These are phyloP conservation scores for Castanopsis chinensis DNA, from an alignment of 306 rosid genomes.

Conservation along the genomic window DNA sequence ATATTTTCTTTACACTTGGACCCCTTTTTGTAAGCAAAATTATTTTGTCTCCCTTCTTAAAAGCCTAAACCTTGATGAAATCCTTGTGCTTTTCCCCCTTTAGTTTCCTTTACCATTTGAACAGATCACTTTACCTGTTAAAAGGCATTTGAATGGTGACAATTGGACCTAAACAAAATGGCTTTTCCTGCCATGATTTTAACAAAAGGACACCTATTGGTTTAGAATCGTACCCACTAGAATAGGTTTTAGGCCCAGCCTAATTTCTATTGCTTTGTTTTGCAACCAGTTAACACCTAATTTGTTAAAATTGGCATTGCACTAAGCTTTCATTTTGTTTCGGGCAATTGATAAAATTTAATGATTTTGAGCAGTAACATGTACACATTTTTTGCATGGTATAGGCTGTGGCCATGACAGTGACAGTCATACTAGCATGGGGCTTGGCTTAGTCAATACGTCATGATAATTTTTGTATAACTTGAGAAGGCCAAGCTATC, in stretches of 20 bases:
- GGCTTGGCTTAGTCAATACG: constrained; percentile 8
- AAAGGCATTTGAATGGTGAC: constrained; percentile 38
- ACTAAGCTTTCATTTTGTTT: too few species aligned
- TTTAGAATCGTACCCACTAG: neutral
- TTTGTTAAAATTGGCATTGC: too few species aligned
- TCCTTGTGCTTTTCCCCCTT: constrained; percentile 31
- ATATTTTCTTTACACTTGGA: constrained; percentile 24
- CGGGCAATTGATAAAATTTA: too few species aligned
- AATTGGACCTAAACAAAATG: constrained; percentile 11
- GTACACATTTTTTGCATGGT: too few species aligned
- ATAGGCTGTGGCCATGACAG: constrained; percentile 1
- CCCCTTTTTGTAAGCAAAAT: constrained; percentile 37
- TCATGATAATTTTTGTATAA: constrained; percentile 7
- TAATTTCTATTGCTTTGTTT: too few species aligned
- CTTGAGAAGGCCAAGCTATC: constrained; percentile 28
- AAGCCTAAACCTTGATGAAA: constrained; percentile 56
- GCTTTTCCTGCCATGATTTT: constrained; percentile 26
- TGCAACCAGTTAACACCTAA: too few species aligned
- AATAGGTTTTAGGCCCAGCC: neutral
- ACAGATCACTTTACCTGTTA: constrained; percentile 37
- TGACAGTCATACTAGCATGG: constrained; percentile 28
- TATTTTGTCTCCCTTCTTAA: constrained; percentile 42
- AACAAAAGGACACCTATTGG: constrained; percentile 9
- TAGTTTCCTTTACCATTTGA: constrained; percentile 32
- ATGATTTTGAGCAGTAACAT: too few species aligned